phyloP scores from a whole-genome alignment of 139 green algal species.

The Trebouxia sp. region DNA sequence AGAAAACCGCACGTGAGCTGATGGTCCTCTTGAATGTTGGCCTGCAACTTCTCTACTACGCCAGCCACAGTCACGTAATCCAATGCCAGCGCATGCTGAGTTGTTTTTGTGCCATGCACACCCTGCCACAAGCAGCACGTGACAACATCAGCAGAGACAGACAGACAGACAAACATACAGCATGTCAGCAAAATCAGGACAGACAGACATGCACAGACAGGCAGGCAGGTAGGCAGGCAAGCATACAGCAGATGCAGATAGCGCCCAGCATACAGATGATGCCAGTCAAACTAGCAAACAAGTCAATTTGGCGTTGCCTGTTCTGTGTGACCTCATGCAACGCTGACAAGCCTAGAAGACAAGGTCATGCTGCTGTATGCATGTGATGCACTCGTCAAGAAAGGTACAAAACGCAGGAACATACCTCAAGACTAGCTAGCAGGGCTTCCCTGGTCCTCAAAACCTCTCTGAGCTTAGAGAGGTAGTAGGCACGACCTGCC shows the following conservation, averaged over 20 bases:
- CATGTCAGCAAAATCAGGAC: too few relatives aligned
- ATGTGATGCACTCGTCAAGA: background rate
- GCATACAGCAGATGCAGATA: too few relatives aligned
- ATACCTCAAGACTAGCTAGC: constrained; percentile 1
- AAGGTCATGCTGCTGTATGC: background rate
- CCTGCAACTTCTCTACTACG: constrained; percentile 14
- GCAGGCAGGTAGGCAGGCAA: too few relatives aligned
- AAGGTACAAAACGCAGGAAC: background rate
- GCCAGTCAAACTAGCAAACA: too few relatives aligned
- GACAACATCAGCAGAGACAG: too few relatives aligned
- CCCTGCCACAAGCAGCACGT: background rate
- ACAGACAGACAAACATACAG: too few relatives aligned
- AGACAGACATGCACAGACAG: too few relatives aligned
- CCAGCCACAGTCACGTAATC: constrained; percentile 18
- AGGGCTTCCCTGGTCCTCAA: background rate
- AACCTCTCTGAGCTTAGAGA: constrained; percentile 19
- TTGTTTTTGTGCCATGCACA: background rate
- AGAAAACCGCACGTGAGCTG: constrained; percentile 5
- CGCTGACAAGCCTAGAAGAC: too few relatives aligned
- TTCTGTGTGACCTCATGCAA: too few relatives aligned
- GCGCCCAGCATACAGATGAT: too few relatives aligned
- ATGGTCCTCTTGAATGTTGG: constrained; percentile 21
- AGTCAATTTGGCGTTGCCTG: too few relatives aligned
- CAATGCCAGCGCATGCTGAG: constrained; percentile 18
- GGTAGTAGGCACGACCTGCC: constrained; percentile 4